Percentiles rank a stretch among this genome's conserved stretches.
These are phyloP conservation scores for Noccaea bulbosa DNA, from an alignment of 345 rosid genomes.

Conservation along the genomic window DNA sequence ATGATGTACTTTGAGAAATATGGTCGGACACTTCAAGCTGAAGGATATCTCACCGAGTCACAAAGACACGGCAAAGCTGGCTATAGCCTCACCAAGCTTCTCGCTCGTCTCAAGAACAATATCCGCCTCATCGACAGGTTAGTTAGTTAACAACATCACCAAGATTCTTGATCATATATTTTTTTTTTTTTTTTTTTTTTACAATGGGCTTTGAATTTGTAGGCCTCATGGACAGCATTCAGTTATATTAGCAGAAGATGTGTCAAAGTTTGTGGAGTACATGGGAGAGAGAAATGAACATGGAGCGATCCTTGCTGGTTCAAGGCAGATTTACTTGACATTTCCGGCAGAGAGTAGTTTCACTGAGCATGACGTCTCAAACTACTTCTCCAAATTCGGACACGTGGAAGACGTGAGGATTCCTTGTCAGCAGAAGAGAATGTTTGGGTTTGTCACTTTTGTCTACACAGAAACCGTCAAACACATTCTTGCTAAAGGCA, in stretches of 20 bases:
- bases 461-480: conserved; percentile 68
- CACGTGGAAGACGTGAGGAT: conserved; percentile 94
- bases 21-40: conserved; percentile 89
- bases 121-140: conserved; percentile 91
- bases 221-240: conserved; percentile 99
- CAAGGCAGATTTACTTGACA: conserved; percentile 90
- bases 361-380: conserved; percentile 82
- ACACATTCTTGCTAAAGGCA: conserved; percentile 75
- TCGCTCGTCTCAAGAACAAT: conserved; percentile 78
- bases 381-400: conserved; percentile 81
- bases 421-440: conserved; percentile 90
- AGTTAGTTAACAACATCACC: conserved; percentile 1
- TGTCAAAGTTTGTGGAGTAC: conserved; percentile 61
- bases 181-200: neutral
- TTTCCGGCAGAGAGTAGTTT: conserved; percentile 95
- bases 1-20: conserved; percentile 85
- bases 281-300: conserved; percentile 61
- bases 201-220: conserved; percentile 28
- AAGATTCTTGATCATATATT: no score
- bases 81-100: conserved; percentile 90
- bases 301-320: conserved; percentile 63
- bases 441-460: conserved; percentile 97
- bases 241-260: conserved; percentile 84
- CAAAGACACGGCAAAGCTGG: conserved; percentile 98
- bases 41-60: conserved; percentile 96